These are phyloP conservation scores for Acacia concinna DNA, from an alignment of 331 rosid genomes.

Conservation along the genomic window DNA sequence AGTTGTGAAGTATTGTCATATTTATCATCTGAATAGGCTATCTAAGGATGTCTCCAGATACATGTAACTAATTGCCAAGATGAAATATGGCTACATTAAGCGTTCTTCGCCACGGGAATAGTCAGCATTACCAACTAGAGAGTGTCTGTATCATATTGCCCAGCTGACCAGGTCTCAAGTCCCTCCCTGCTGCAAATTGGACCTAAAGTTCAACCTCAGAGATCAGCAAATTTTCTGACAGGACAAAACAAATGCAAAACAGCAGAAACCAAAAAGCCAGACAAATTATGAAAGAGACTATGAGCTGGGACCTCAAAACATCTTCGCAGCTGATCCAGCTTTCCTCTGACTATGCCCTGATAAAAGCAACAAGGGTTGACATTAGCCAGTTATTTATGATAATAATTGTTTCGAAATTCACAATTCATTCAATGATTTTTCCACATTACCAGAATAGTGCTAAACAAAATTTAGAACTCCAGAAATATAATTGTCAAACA, in stretches of 20 bases:
- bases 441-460: neutral
- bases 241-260: neutral
- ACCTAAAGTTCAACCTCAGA: constrained; percentile 56
- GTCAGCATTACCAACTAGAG: constrained; percentile 71
- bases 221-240: constrained; percentile 29
- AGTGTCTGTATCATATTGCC: constrained; percentile 89
- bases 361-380: constrained; percentile 26
- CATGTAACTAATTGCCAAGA: constrained; percentile 1
- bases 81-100: neutral
- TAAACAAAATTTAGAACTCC: neutral
- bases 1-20: neutral
- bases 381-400: constrained; percentile 14
- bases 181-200: constrained; percentile 97
- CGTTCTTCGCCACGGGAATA: neutral
- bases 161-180: constrained; percentile 89
- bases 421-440: constrained; percentile 8
- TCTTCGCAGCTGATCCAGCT: constrained; percentile 82
- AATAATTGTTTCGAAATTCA: constrained; percentile 18
- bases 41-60: neutral
- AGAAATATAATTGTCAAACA: neutral
- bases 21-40: constrained; percentile 2
- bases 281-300: constrained; percentile 10
- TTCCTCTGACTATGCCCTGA: constrained; percentile 95
- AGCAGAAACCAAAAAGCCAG: constrained; percentile 6
- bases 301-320: constrained; percentile 77